Base-by-base conservation (phyloP, 2,329 filamentous ascomycete species). In the Pseudogymnoascus sp. region DNA sequence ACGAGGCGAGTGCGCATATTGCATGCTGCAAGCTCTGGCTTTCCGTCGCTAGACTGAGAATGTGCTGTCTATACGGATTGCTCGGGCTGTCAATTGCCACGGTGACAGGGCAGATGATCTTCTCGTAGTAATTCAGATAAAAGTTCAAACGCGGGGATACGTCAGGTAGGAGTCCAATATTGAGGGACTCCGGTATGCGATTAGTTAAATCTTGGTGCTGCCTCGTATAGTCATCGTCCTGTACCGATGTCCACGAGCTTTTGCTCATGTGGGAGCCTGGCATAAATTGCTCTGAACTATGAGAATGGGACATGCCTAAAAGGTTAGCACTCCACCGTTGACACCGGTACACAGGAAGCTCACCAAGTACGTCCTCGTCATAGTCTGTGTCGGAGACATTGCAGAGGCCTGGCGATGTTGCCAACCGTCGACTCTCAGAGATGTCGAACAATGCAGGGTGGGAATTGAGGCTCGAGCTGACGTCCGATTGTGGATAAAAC, bases 91-190 rank as follows among this genome's bases (percentile, higher is more conserved):
- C 93, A 73, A 96, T 92, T 68, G 92, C 90, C 60, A 97, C 92
- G 75, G 97, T 90, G 64, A 91, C 91, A 4, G 91, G 90, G 68
- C 92, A 94, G 77, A 97, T 92, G 71, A 91, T 90, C 74, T 91
- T 92, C 72, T 92, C 88, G 75, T 96, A 97, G 75, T 96, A 96
- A 72, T 95, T 89, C 78, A 97, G 88, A 72, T 96, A 88, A 75
- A 89, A 95, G 67, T 89, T 88, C 78, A 96, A 88, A 71, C 91
- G 89, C 63, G 88, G 85, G 65, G 90, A 86, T 69, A 90, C 77
- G 74, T 88, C 77, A 71, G 81, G 82, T 66, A 75, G 37, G n/a
- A 59, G 31, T 12, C 55, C 55, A 39, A 59, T 52, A 31, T 52
- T 52, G 45, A 52, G 45, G 7, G 45, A 52, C 26, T 31, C 45